Conservation (phyloP, 2,329 filamentous ascomycete species). For the Aspergillus clavatus region DNA sequence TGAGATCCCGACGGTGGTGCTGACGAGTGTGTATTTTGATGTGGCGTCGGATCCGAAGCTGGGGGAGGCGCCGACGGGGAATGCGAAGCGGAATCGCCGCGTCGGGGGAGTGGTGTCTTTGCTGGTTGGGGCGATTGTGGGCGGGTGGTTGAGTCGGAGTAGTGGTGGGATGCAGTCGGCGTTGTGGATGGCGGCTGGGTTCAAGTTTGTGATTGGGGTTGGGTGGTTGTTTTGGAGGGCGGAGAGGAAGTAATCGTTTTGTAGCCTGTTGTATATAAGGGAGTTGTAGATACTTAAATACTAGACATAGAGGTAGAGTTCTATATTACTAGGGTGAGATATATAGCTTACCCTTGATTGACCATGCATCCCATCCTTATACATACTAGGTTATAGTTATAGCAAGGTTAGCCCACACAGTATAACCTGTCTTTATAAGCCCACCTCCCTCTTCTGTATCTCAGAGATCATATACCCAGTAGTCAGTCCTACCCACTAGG, state of each 20-base stretch:
- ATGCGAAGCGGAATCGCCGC: slow-evolving; percentile 37
- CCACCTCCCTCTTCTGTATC: too few species aligned
- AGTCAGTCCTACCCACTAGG: too few species aligned
- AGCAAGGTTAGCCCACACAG: too few species aligned
- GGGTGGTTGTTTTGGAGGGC: slow-evolving; percentile 39
- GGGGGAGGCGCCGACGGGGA: slow-evolving; percentile 29
- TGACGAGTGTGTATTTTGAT: slow-evolving; percentile 46
- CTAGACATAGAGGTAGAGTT: too few species aligned
- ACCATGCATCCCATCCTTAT: too few species aligned
- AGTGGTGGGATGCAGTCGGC: slow-evolving; percentile 41
- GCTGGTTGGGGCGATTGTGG: slow-evolving; percentile 38
- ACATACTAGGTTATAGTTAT: too few species aligned
- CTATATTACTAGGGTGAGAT: too few species aligned
- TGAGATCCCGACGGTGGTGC: slow-evolving; percentile 44
- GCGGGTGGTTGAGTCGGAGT: slow-evolving; percentile 41
- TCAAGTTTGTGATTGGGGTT: slow-evolving; percentile 36
- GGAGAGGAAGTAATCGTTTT: background rate
- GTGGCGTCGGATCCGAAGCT: slow-evolving; percentile 41
- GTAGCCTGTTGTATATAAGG: too few species aligned
- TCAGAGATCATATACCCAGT: too few species aligned
- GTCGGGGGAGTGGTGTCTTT: slow-evolving; percentile 36
- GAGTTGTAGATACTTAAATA: too few species aligned
- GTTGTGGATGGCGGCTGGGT: slow-evolving; percentile 40
- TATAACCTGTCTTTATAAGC: too few species aligned
- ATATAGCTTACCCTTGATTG: too few species aligned